Base-by-base conservation (phyloP, 495 filamentous ascomycete species). In the Hypoxylon perforatum region DNA sequence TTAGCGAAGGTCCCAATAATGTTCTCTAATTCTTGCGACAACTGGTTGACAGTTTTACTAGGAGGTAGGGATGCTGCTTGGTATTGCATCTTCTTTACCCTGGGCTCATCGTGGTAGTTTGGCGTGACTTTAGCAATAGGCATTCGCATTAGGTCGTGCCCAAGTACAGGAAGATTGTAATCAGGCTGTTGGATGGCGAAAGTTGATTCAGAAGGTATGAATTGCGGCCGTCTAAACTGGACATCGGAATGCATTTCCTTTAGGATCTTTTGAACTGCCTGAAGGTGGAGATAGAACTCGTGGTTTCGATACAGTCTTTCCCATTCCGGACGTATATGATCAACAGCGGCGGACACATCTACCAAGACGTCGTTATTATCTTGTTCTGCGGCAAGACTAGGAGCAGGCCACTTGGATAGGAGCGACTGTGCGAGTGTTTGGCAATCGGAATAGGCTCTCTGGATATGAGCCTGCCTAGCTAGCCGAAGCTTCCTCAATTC, bases 321-420 rank as follows among this genome's bases (percentile, higher is more conserved):
- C 85, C 85, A 87, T 55, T 87, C 83, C 1, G 76, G 75, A 9
- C 56, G 48, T 25, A 86, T 50, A 0, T 55, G 58, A 6, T 81
- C 63, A 7, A 85, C 17, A 12, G 83, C 82, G 5, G 61, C 30
- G 0, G 61, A 62, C 18, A 73, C 23, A 50, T 86, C 63, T 8
- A 88, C 47, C 9, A 61, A 8, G 33, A 50, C 36, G 4, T 56
- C 61, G 5, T 47, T 21, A 23, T 54, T 33, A 10, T 41, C 2
- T 42, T 56, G 9, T 44, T 41, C 23, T 23, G 44, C 19, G 18
- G 12, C 52, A 9, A 67, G 73, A 38, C 58, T 49, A 5, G 36
- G 28, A 28, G 69, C 65, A n/a, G 78, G 78, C 78, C 77, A 80
- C 53, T 78, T 71, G 0, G 38, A 45, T 3, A 79, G 45, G 0